Percentiles rank a stretch among this genome's conserved stretches.
phyloP scores from a whole-genome alignment of 2,329 filamentous ascomycete genomes.

The Fusarium sp. region DNA sequence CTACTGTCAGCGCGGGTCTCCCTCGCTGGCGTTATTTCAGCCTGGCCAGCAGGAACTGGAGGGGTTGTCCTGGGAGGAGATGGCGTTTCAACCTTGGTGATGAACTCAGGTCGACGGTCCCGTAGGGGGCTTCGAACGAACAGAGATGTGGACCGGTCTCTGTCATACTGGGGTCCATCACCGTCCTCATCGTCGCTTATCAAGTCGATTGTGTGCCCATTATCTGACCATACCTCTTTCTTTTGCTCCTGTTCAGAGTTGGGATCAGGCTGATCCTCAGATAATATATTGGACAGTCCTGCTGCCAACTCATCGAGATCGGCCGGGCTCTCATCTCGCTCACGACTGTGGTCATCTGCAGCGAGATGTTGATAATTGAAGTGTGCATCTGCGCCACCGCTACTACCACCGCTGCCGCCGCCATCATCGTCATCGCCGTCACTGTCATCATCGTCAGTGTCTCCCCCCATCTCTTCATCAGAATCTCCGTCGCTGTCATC shows the following conservation, averaged over 20 bases:
- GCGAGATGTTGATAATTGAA: not conserved
- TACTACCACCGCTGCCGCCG: not conserved
- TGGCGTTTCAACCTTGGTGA: slow-evolving; percentile 8
- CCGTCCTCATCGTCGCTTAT: not conserved
- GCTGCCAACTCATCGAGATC: not conserved
- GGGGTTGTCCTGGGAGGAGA: not conserved
- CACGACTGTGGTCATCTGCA: not conserved
- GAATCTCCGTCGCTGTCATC: not conserved
- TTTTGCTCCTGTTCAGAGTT: not conserved
- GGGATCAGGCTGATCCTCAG: not conserved
- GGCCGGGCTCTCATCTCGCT: not conserved
- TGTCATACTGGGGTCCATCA: not conserved
- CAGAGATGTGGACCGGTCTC: not conserved
- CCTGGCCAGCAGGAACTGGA: no score
- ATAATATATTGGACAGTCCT: not conserved
- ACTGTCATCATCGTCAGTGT: not conserved
- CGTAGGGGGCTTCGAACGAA: slow-evolving; percentile 10
- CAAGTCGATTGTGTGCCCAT: not conserved
- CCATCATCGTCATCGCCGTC: not conserved
- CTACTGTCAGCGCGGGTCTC: slow-evolving; percentile 21
- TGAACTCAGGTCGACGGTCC: not conserved
- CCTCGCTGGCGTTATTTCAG: not conserved
- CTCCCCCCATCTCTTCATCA: not conserved
- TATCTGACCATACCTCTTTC: not conserved
- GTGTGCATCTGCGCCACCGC: not conserved